Conservation (phyloP, 345 rosid species). For the Fremontodendron californicum region DNA sequence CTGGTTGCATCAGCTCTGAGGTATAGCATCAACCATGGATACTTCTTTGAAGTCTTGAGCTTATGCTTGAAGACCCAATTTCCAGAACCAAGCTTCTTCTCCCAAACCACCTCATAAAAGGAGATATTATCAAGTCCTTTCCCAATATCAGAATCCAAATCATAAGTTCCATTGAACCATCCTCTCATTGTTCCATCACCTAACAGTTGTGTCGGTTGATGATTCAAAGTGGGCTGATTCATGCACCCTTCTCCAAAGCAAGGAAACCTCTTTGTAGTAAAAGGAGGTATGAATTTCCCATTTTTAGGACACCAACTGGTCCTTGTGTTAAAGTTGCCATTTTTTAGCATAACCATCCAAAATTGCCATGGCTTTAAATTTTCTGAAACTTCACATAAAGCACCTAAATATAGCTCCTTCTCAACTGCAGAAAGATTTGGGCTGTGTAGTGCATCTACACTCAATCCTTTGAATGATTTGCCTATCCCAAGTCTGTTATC, state of each 20-base stretch:
- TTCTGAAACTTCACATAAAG: too few species aligned
- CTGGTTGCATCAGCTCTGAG: too few species aligned
- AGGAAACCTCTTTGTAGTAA: conserved; percentile 50
- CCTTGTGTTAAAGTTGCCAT: conserved; percentile 81
- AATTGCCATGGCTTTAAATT: conserved; percentile 94
- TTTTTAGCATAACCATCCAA: conserved; percentile 89
- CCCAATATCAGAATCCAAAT: too few species aligned
- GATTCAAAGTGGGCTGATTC: conserved; percentile 68
- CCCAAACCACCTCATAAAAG: too few species aligned
- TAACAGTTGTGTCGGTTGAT: conserved; percentile 45
- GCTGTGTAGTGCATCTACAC: conserved; percentile 24
- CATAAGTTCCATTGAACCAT: too few species aligned
- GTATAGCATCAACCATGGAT: too few species aligned
- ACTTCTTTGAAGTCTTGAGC: too few species aligned
- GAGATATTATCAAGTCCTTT: too few species aligned
- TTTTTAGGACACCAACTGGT: too few species aligned
- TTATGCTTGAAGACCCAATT: conserved; percentile 66
- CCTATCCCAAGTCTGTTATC: conserved; percentile 64
- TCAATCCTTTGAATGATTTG: conserved; percentile 30
- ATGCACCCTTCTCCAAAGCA: too few species aligned
- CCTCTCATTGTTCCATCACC: conserved; percentile 54
- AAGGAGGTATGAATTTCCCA: conserved; percentile 49
- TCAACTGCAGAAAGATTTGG: conserved; percentile 61
- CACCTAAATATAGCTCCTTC: too few species aligned
- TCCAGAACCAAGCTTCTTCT: conserved; percentile 58